Conservation (phyloP, 1,139 yeast genomes). For the Protomyces pachydermus region DNA sequence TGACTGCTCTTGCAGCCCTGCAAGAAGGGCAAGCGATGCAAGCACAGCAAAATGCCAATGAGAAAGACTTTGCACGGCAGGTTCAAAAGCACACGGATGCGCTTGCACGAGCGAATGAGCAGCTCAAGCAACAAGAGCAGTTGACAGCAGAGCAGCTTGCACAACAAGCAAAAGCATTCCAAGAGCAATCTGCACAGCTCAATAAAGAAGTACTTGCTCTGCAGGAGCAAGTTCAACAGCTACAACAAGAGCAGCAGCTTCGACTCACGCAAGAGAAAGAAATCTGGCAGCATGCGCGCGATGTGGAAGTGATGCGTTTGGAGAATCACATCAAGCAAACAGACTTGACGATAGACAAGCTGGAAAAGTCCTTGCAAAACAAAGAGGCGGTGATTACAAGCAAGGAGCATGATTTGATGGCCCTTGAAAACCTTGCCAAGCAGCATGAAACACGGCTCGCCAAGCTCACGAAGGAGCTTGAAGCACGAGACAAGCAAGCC, state of each 20-base stretch:
- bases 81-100: no score
- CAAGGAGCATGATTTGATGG: background rate
- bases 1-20: background rate
- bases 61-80: background rate
- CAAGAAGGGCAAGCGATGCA: background rate
- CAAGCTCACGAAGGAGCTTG: background rate
- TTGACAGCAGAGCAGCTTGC: background rate
- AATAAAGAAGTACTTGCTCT: background rate
- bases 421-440: background rate
- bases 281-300: background rate
- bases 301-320: background rate
- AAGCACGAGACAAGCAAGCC: background rate
- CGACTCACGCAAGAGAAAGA: background rate
- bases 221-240: background rate
- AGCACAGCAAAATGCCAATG: background rate
- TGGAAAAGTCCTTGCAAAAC: background rate
- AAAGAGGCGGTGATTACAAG: background rate
- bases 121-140: background rate
- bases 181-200: background rate
- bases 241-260: background rate
- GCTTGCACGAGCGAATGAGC: background rate
- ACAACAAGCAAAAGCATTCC: background rate
- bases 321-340: background rate
- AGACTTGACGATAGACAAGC: background rate
- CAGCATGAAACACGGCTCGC: background rate